These are phyloP conservation scores for Diaporthe aspalathi DNA, from an alignment of 2,329 filamentous ascomycete genomes.

Conservation along the genomic window DNA sequence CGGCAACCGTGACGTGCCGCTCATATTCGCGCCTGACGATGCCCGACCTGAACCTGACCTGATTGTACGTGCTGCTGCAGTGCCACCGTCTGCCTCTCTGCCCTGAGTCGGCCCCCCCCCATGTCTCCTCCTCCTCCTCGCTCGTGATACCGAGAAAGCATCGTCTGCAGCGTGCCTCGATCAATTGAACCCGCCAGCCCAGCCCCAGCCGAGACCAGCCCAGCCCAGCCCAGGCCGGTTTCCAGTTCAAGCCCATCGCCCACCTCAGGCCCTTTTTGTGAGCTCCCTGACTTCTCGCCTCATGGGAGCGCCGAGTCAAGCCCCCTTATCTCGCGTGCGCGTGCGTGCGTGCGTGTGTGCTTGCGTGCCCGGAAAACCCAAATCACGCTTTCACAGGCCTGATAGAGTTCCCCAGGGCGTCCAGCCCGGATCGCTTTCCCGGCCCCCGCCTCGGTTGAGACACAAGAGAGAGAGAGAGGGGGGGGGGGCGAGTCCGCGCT, in stretches of 20 bases:
- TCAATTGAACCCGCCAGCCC: background rate
- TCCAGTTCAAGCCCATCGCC: background rate
- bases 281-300: slow-evolving; percentile 3
- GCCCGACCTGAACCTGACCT: background rate
- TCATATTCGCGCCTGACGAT: slow-evolving; percentile 16
- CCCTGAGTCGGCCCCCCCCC: slow-evolving; percentile 23
- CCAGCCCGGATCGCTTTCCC: slow-evolving; percentile 21
- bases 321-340: slow-evolving; percentile 21
- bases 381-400: slow-evolving; percentile 17
- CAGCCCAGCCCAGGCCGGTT: background rate
- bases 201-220: background rate
- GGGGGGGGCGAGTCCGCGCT: background rate
- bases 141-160: slow-evolving; percentile 15
- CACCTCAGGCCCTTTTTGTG: background rate
- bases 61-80: background rate
- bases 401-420: slow-evolving; percentile 8
- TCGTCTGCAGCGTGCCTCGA: slow-evolving; percentile 20
- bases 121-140: slow-evolving; percentile 12
- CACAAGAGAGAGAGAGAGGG: too few species aligned
- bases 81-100: background rate
- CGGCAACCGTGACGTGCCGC: background rate
- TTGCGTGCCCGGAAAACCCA: background rate
- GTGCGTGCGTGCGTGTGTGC: background rate
- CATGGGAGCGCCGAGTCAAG: slow-evolving; percentile 22
- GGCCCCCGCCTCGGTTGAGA: background rate